Percentiles rank a stretch among this genome's conserved stretches.
Conservation (phyloP, 2,329 filamentous ascomycete genomes). For the Aspergillus uvarum region DNA sequence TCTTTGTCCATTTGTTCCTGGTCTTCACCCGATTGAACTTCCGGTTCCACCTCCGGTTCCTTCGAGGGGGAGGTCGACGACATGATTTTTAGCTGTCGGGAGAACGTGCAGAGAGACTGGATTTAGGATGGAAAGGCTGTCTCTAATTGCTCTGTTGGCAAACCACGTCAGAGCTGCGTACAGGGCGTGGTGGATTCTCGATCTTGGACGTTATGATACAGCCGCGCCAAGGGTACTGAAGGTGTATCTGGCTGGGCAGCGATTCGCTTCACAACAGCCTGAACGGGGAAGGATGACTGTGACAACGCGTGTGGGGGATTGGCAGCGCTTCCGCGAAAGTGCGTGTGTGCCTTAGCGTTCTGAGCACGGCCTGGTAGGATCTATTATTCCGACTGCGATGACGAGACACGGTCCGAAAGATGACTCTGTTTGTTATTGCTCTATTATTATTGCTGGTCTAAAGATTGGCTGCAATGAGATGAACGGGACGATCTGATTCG, state of each 20-base stretch:
- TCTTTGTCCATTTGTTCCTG: constrained; percentile 84
- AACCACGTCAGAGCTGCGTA: constrained; percentile 47
- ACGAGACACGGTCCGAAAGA: constrained; percentile 20
- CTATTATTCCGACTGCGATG: constrained; percentile 20
- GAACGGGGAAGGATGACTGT: constrained; percentile 22
- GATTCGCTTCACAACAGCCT: constrained; percentile 39
- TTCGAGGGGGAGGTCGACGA: constrained; percentile 94
- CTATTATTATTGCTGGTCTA: background rate
- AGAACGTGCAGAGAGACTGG: constrained; percentile 36
- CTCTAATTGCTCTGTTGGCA: constrained; percentile 42
- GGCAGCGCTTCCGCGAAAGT: constrained; percentile 30
- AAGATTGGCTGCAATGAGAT: constrained; percentile 3
- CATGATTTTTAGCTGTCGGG: constrained; percentile 69
- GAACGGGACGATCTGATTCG: constrained; percentile 8
- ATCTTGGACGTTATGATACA: constrained; percentile 25
- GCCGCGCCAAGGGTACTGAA: constrained; percentile 24
- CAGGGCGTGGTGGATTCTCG: constrained; percentile 27
- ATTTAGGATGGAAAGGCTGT: constrained; percentile 35
- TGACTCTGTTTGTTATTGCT: constrained; percentile 9
- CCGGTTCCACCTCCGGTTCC: constrained; percentile 83
- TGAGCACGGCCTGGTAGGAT: constrained; percentile 25
- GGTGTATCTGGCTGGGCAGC: constrained; percentile 38
- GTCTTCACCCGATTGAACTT: constrained; percentile 86
- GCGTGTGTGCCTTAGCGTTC: constrained; percentile 26
- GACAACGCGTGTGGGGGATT: constrained; percentile 33